These are phyloP conservation scores for Sodiomyces alkalinus DNA, from an alignment of 2,329 filamentous ascomycete genomes.

Conservation along the genomic window DNA sequence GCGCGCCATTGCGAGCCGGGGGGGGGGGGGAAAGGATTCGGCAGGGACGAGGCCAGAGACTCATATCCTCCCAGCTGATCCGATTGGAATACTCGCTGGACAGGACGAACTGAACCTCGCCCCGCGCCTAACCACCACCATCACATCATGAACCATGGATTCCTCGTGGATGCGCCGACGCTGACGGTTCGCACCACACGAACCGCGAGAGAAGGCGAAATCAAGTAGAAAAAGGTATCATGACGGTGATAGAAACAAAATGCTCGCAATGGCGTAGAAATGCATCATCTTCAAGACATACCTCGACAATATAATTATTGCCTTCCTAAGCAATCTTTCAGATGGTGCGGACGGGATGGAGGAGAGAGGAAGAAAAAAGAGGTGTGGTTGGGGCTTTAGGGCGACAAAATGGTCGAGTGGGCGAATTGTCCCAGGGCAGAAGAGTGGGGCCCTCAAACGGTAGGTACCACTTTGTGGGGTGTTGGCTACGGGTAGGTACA, in stretches of 20 bases:
- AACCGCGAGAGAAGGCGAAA: background rate
- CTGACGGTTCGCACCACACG: background rate
- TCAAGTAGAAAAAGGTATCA: conserved; percentile 15
- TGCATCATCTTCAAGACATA: conserved; percentile 40
- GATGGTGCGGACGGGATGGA: conserved; percentile 24
- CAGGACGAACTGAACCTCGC: no score
- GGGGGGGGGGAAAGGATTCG: background rate
- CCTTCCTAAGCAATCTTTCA: conserved; percentile 48
- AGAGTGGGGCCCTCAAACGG: no score
- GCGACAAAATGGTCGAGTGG: conserved; percentile 11
- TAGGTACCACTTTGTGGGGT: no score
- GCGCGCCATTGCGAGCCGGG: no score
- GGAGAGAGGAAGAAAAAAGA: conserved; percentile 2
- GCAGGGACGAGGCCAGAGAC: no score
- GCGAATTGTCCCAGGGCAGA: no score
- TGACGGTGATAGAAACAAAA: conserved; percentile 3
- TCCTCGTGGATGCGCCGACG: background rate
- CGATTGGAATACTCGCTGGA: no score
- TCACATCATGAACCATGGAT: background rate
- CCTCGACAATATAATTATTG: conserved; percentile 46
- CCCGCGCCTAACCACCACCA: no score
- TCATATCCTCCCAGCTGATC: no score
- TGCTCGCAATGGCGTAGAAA: background rate
- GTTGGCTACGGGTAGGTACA: no score
- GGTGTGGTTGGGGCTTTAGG: conserved; percentile 14